Percentiles rank a stretch among this genome's conserved stretches.
phyloP scores from a whole-genome alignment of 345 rosid species.

The Durio zibethinus region DNA sequence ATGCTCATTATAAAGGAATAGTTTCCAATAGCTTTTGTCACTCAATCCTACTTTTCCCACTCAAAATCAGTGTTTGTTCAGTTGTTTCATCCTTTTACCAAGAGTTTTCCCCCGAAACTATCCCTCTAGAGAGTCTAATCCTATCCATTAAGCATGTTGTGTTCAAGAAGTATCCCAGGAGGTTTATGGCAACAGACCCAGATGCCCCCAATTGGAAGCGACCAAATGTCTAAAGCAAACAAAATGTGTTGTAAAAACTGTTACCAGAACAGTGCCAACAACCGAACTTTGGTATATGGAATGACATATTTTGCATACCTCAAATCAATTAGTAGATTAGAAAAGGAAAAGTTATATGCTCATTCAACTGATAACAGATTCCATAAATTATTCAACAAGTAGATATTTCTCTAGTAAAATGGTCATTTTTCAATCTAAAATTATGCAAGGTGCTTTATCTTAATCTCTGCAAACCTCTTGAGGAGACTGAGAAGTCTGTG shows the following conservation, averaged over 20 bases:
- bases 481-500: conserved; percentile 67
- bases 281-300: background rate
- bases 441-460: conserved; percentile 9
- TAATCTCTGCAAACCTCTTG: conserved; percentile 65
- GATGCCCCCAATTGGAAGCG: too few species aligned
- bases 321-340: background rate
- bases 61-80: background rate
- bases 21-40: background rate
- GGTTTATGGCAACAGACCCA: background rate
- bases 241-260: background rate
- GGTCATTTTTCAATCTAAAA: background rate
- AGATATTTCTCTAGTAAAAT: background rate
- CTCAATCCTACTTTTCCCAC: background rate
- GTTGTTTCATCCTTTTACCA: background rate
- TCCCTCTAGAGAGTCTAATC: background rate
- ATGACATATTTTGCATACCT: background rate
- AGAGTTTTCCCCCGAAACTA: background rate
- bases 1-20: background rate
- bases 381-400: background rate
- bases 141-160: background rate
- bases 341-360: background rate
- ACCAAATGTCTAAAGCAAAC: background rate
- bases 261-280: background rate
- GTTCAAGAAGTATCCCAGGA: background rate
- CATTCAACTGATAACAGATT: background rate